Percentiles rank a stretch among this genome's conserved stretches.
These are phyloP conservation scores for Cenococcum geophilum DNA, from an alignment of 495 filamentous ascomycete species.

Conservation along the genomic window DNA sequence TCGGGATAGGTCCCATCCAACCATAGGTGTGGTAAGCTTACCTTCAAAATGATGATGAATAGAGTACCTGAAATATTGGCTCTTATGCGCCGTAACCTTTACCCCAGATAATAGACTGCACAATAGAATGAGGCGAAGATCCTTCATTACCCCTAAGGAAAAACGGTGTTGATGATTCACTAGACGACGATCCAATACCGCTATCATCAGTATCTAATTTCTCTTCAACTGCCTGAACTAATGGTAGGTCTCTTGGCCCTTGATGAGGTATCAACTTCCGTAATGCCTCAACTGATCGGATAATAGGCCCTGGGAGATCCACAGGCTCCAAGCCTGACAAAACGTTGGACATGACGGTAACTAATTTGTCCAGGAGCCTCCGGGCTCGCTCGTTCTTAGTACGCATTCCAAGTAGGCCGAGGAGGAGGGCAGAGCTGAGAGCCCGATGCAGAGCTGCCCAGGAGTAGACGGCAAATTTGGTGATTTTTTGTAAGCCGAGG, in stretches of 20 bases:
- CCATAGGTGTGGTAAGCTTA: no score
- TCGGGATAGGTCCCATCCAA: no score
- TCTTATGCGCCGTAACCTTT: no score
- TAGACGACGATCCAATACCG: background rate
- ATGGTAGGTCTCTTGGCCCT: background rate
- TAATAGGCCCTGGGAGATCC: slow-evolving; percentile 30
- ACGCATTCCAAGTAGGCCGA: slow-evolving; percentile 52
- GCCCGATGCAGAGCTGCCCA: slow-evolving; percentile 60
- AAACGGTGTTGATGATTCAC: background rate
- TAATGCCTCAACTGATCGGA: slow-evolving; percentile 24
- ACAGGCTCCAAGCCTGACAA: slow-evolving; percentile 22
- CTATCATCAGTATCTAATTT: background rate
- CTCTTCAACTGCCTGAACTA: background rate
- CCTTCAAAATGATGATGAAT: no score
- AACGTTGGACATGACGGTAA: slow-evolving; percentile 25
- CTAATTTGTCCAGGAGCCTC: slow-evolving; percentile 21
- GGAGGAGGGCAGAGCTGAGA: slow-evolving; percentile 53
- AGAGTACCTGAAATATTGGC: no score
- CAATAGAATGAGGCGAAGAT: background rate
- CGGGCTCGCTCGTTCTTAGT: slow-evolving; percentile 29
- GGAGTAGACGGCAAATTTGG: slow-evolving; percentile 53
- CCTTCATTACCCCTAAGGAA: background rate
- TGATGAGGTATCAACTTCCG: slow-evolving; percentile 15
- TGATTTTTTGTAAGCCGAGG: slow-evolving; percentile 56
- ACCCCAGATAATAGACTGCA: background rate